Conservation (phyloP, 345 rosid genomes). For the Citrus australasica region DNA sequence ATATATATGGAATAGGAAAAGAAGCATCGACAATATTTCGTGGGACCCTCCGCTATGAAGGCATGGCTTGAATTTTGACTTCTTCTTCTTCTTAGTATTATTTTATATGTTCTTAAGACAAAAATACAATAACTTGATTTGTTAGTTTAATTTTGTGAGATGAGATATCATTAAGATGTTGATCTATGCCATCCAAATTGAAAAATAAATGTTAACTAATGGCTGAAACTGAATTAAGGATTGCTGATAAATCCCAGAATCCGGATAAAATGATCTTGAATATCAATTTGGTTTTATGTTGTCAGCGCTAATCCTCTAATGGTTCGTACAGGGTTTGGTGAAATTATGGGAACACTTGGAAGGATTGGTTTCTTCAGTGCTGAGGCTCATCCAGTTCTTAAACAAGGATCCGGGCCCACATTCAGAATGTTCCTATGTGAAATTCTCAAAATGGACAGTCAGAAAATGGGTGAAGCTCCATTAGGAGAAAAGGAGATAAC, state of each 20-base stretch:
- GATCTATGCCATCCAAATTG: background rate
- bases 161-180: background rate
- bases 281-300: background rate
- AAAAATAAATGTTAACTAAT: background rate
- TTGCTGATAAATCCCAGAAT: background rate
- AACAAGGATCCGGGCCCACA: slow-evolving; percentile 33
- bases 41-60: slow-evolving; percentile 95
- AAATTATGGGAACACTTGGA: slow-evolving; percentile 71
- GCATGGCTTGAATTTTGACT: slow-evolving; percentile 25
- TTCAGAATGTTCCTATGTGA: slow-evolving; percentile 54
- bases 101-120: background rate
- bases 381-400: slow-evolving; percentile 49
- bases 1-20: slow-evolving; percentile 61
- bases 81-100: background rate
- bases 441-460: slow-evolving; percentile 34
- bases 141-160: background rate
- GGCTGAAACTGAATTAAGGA: background rate
- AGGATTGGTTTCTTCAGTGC: slow-evolving; percentile 60
- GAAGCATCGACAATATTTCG: slow-evolving; percentile 90
- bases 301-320: slow-evolving; percentile 7
- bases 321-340: slow-evolving; percentile 58
- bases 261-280: background rate
- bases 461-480: slow-evolving; percentile 21
- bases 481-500: slow-evolving; percentile 55
- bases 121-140: background rate